Base-by-base conservation (phyloP, 2,329 filamentous ascomycete species). In the Aspergillaceae sp. region DNA sequence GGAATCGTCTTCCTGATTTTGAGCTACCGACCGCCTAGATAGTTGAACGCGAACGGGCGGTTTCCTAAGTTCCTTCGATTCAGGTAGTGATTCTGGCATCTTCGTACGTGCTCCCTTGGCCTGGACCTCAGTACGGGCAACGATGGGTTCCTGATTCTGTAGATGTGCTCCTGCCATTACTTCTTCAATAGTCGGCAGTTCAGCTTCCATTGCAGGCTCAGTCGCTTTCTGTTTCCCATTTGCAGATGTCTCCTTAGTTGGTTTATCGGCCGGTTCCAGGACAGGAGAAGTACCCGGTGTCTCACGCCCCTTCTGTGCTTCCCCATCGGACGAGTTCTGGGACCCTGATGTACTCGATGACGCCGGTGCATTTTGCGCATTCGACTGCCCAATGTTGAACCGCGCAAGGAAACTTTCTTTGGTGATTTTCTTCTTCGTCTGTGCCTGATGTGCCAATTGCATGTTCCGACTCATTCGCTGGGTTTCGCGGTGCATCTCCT, bases 401-500 rank as follows among this genome's bases (percentile, higher is more conserved):
- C 80, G 79, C 44, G 87, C 83, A 59, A 97, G 86, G 1, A 98
- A 74, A 48, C 86, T 86, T 34, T 82, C 80, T 56, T 90, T 92
- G 5, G 84, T 82, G 53, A 95, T 86, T 70, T 88, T 94, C 74
- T 92, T 97, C 67, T 86, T 90, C 1, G 88, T 94, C 69, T 84
- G 87, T 27, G 87, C 86, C 62, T 95, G 83, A 65, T 97, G 90
- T 1, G 86, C 81, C 42, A 98, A 77, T 65, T 97, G 91, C 79
- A 95, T 86, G 61, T 86, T 94, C 54, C 92, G 79, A 55, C 80
- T 84, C 70, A 98, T 80, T 29, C 92, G 82, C 70, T 98, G 92
- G 1, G 91, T 96, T 67, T 98, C 92, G 48, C 88, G 80, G 57
- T 86, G 85, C 84, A 98, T 96, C 56, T 97, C 91, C 62, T 96